Percentiles rank a stretch among this genome's conserved stretches.
Evolutionary conservation across 1,284 basidiomycete genomes (phyloP).

Genomic region (Irpex sp.): DNA sequence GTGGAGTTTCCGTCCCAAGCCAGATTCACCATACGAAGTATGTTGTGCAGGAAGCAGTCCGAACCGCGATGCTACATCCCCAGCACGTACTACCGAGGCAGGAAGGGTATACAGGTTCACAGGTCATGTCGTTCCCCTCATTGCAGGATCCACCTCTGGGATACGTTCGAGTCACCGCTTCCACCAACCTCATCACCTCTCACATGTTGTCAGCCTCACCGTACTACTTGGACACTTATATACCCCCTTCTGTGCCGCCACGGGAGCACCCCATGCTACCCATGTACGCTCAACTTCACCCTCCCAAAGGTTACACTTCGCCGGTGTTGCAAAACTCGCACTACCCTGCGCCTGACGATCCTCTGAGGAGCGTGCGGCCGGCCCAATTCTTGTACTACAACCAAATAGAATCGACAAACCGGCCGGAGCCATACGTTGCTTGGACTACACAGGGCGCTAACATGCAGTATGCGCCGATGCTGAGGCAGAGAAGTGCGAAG

Average conservation of each 20-base stretch:
- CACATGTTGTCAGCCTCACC: neutral
- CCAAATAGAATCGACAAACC: conserved; percentile 2
- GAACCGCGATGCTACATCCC: neutral
- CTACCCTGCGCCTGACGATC: neutral
- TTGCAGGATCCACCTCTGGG: neutral
- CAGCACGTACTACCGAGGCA: neutral
- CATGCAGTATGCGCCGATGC: conserved; percentile 18
- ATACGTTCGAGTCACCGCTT: neutral
- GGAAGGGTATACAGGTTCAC: neutral
- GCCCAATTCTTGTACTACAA: conserved; percentile 8
- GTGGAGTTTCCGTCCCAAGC: no score
- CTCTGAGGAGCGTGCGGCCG: neutral
- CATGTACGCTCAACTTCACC: neutral
- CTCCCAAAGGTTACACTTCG: neutral
- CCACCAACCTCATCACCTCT: neutral
- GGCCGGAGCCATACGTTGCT: neutral
- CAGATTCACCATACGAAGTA: no score
- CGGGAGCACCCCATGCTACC: neutral
- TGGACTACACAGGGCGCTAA: conserved; percentile 9
- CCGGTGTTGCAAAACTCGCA: neutral
- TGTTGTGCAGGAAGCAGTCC: neutral
- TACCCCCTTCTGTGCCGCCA: neutral
- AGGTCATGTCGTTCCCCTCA: neutral
- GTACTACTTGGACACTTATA: neutral
- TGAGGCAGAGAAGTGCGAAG: conserved; percentile 46